Percentiles rank a stretch among this genome's conserved stretches.
Evolutionary conservation across 495 filamentous ascomycete genomes (phyloP).

Genomic region (Pseudevernia furfuracea): DNA sequence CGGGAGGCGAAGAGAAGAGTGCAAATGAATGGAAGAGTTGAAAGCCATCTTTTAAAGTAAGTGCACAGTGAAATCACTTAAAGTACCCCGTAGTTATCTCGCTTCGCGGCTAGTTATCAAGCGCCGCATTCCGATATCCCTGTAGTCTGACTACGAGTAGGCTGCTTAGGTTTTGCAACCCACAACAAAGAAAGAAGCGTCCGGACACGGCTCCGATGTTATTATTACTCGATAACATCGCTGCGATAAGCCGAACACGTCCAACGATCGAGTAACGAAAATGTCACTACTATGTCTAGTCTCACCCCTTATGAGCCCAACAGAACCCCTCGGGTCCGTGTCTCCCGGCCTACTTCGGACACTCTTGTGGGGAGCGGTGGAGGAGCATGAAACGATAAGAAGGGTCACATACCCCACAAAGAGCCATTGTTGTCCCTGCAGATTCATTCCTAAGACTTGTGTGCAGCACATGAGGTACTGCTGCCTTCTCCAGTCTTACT

Average conservation of each 20-base stretch:
- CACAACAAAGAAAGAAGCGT: not conserved
- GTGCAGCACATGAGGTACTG: not conserved
- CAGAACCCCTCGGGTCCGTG: not conserved
- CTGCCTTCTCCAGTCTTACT: not conserved
- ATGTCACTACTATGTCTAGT: not conserved
- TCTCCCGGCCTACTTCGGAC: not conserved
- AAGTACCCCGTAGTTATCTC: too few species aligned
- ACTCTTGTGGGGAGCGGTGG: conserved; percentile 3
- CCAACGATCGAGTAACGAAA: conserved; percentile 8
- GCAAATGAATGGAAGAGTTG: too few species aligned
- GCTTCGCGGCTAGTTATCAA: conserved; percentile 6
- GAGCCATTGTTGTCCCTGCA: not conserved
- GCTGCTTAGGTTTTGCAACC: not conserved
- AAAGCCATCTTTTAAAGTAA: too few species aligned
- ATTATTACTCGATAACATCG: conserved; percentile 4
- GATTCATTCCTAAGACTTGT: not conserved
- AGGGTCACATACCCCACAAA: conserved; percentile 16
- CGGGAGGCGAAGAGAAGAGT: not conserved
- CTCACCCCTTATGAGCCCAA: not conserved
- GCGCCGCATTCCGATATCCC: not conserved
- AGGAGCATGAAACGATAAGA: conserved; percentile 16
- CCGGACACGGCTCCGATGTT: conserved; percentile 3
- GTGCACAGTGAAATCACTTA: not conserved
- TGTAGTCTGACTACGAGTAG: not conserved
- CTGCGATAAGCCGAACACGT: conserved; percentile 1